Conservation (phyloP, 345 rosid species). For the Streptanthus diversifolius region DNA sequence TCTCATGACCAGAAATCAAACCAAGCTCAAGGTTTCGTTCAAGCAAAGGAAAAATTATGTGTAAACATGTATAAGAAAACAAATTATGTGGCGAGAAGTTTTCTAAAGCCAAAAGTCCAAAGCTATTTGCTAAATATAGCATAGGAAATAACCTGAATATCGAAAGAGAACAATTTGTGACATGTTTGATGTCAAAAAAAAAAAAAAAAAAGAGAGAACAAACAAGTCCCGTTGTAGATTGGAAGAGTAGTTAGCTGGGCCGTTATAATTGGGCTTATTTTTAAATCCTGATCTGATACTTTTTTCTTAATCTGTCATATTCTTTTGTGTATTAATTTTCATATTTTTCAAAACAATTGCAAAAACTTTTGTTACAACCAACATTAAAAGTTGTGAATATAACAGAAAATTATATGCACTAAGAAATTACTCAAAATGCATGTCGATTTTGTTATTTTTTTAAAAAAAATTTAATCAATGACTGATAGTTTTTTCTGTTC, state of each 20-base stretch:
- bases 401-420: too few relatives aligned
- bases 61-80: background rate
- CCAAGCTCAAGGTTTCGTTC: background rate
- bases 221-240: background rate
- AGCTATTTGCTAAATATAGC: background rate
- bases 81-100: background rate
- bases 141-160: background rate
- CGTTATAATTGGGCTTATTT: conserved; percentile 9
- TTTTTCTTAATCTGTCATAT: background rate
- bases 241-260: conserved; percentile 11
- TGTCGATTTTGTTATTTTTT: too few relatives aligned
- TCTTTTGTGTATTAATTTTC: background rate
- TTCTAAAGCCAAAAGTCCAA: background rate
- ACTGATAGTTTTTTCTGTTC: too few relatives aligned
- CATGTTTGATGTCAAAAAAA: too few relatives aligned
- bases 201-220: too few relatives aligned
- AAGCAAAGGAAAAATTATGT: background rate
- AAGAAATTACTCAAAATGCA: too few relatives aligned
- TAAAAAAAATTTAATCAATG: too few relatives aligned
- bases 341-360: background rate
- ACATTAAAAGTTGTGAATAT: background rate
- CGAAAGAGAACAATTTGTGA: conserved; percentile 1
- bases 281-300: background rate
- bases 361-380: background rate
- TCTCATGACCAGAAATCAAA: background rate